phyloP scores from a whole-genome alignment of 2,329 filamentous ascomycete genomes.

The Rutstroemia sp. region DNA sequence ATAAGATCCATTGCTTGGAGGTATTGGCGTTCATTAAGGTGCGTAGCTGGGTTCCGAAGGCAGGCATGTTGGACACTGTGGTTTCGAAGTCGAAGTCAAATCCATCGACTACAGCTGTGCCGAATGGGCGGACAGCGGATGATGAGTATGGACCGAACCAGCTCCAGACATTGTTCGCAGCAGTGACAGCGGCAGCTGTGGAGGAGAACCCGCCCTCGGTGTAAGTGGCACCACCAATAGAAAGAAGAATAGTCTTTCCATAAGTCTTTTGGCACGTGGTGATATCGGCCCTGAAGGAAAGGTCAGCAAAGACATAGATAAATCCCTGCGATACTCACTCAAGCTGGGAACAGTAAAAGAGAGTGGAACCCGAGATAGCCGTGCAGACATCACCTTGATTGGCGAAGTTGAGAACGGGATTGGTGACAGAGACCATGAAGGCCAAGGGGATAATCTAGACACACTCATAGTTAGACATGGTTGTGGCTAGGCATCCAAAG shows the following conservation, averaged over 20 bases:
- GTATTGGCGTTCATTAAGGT: slow-evolving; percentile 43
- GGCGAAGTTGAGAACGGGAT: slow-evolving; percentile 54
- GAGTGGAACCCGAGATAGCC: slow-evolving; percentile 46
- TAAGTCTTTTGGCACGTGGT: slow-evolving; percentile 51
- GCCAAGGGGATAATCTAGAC: slow-evolving; percentile 53
- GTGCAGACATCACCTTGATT: slow-evolving; percentile 56
- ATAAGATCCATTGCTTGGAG: slow-evolving; percentile 50
- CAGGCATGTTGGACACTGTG: slow-evolving; percentile 47
- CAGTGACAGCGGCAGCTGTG: slow-evolving; percentile 41
- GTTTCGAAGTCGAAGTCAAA: slow-evolving; percentile 72
- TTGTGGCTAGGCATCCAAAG: not conserved
- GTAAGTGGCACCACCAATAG: slow-evolving; percentile 64
- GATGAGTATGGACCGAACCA: slow-evolving; percentile 56
- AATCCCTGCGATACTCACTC: slow-evolving; percentile 40
- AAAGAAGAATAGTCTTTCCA: slow-evolving; percentile 65
- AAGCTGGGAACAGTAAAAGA: slow-evolving; percentile 56
- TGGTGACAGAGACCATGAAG: slow-evolving; percentile 51
- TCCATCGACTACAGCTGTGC: slow-evolving; percentile 57
- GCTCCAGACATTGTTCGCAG: slow-evolving; percentile 59
- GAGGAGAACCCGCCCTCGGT: slow-evolving; percentile 58
- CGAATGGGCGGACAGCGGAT: slow-evolving; percentile 55
- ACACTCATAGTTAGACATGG: slow-evolving; percentile 11
- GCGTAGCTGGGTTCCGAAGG: slow-evolving; percentile 53
- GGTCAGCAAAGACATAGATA: not conserved
- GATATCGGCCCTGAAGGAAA: slow-evolving; percentile 36